A percentile compares a stretch with the other conserved stretches of the same genome.
Evolutionary conservation across 2,329 filamentous ascomycete genomes (phyloP).

Genomic region (Emericellopsis atlantica): DNA sequence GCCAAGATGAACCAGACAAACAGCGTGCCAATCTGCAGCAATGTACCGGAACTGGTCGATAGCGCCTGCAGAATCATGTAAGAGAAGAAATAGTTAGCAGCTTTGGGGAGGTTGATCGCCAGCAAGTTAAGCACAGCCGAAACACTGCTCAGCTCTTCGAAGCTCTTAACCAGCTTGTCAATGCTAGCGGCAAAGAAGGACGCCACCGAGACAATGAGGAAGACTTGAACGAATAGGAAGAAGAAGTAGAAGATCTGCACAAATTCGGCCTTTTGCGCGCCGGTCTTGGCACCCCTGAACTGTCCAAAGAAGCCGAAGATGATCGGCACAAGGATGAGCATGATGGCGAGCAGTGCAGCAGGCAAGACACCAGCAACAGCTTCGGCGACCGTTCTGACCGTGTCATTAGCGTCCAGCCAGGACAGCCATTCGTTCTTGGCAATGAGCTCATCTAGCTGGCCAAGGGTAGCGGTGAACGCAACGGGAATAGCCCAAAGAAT

Average conservation of each 20-base stretch:
- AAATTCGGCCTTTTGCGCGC: constrained; percentile 63
- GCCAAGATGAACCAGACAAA: constrained; percentile 72
- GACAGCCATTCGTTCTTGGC: constrained; percentile 52
- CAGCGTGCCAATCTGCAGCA: constrained; percentile 73
- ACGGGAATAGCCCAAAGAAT: constrained; percentile 87
- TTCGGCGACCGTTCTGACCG: constrained; percentile 48
- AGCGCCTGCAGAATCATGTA: constrained; percentile 95
- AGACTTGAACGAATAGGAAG: constrained; percentile 90
- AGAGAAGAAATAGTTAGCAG: constrained; percentile 95
- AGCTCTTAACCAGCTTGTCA: constrained; percentile 43
- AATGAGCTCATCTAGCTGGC: constrained; percentile 63
- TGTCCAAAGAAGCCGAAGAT: constrained; percentile 62
- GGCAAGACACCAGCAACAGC: constrained; percentile 77
- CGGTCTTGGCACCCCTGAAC: constrained; percentile 72
- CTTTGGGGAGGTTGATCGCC: constrained; percentile 68
- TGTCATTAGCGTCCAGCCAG: constrained; percentile 50
- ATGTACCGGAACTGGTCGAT: constrained; percentile 77
- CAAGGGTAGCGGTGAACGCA: constrained; percentile 71
- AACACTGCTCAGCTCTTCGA: constrained; percentile 35
- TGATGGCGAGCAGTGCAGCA: constrained; percentile 58
- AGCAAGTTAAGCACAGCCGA: constrained; percentile 57
- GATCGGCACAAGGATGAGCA: constrained; percentile 71
- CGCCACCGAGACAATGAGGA: constrained; percentile 81
- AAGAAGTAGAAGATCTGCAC: constrained; percentile 88
- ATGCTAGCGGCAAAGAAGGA: constrained; percentile 56